phyloP scores from a whole-genome alignment of 306 rosid species.

The Cucurbita maxima region DNA sequence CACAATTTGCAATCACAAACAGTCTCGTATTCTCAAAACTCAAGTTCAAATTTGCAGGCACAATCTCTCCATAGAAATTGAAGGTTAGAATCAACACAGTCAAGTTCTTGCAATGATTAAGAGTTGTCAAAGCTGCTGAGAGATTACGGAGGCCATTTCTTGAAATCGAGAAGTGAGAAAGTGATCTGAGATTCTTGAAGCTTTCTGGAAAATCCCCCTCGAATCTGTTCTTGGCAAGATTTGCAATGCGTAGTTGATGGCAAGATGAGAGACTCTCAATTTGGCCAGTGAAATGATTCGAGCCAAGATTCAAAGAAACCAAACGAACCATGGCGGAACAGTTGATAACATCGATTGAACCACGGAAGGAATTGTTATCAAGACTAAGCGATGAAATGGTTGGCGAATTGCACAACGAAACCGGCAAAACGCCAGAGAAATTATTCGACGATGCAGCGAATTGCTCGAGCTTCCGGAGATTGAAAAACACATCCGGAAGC shows the following conservation, averaged over 20 bases:
- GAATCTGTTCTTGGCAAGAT: constrained; percentile 29
- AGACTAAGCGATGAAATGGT: constrained; percentile 19
- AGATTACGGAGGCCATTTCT: constrained; percentile 21
- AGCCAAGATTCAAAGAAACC: constrained; percentile 28
- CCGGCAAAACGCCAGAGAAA: constrained; percentile 19
- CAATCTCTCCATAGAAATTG: constrained; percentile 29
- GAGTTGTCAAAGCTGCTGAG: constrained; percentile 18
- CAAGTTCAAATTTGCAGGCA: constrained; percentile 19
- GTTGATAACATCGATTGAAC: constrained; percentile 14
- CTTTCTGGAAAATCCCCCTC: constrained; percentile 30
- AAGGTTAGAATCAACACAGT: constrained; percentile 31
- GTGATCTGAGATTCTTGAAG: constrained; percentile 20
- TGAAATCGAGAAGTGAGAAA: constrained; percentile 32
- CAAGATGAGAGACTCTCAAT: constrained; percentile 29
- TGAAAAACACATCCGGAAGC: constrained; percentile 26
- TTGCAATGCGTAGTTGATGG: constrained; percentile 17
- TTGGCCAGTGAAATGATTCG: constrained; percentile 27
- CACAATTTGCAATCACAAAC: constrained; percentile 28
- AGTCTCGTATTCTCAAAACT: constrained; percentile 25
- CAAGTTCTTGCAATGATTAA: constrained; percentile 31
- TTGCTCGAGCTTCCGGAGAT: neutral
- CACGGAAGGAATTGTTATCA: constrained; percentile 33
- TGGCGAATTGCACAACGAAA: constrained; percentile 21
- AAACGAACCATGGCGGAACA: constrained; percentile 28
- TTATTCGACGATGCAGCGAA: constrained; percentile 27